phyloP scores from a whole-genome alignment of 2,329 filamentous ascomycete species.

The Cladophialophora yegresii region DNA sequence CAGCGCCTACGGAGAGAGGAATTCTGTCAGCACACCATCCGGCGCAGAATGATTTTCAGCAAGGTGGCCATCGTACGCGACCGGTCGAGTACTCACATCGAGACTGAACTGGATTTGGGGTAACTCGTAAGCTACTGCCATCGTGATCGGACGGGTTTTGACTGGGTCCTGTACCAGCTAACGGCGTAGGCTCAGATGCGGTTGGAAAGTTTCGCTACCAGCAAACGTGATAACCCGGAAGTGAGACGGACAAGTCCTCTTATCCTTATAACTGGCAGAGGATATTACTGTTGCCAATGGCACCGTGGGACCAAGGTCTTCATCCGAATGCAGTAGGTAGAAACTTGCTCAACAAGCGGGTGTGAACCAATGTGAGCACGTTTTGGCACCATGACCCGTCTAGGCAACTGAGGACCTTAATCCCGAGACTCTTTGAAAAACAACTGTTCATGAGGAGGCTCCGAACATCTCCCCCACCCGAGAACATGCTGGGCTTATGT shows the following conservation, averaged over 20 bases:
- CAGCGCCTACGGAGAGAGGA: conserved; percentile 23
- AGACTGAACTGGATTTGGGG: not conserved
- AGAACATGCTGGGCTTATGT: too few relatives aligned
- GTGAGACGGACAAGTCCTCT: not conserved
- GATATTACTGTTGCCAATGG: not conserved
- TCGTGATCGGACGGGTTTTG: not conserved
- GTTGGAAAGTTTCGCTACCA: not conserved
- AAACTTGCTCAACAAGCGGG: not conserved
- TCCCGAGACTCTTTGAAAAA: not conserved
- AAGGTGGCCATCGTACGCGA: too few relatives aligned
- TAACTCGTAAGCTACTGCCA: not conserved
- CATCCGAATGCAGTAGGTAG: not conserved
- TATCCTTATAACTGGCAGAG: not conserved
- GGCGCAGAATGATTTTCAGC: not conserved
- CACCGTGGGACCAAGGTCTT: not conserved
- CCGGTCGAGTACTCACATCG: not conserved
- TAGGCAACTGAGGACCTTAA: not conserved
- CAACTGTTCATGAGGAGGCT: not conserved
- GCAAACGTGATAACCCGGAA: not conserved
- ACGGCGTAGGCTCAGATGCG: not conserved
- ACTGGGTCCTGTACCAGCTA: not conserved
- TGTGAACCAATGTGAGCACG: not conserved
- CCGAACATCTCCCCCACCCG: not conserved
- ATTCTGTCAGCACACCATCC: not conserved
- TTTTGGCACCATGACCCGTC: not conserved